Evolutionary conservation across 208 protist genomes (phyloP).

Genomic region (Trypanosoma avium): DNA sequence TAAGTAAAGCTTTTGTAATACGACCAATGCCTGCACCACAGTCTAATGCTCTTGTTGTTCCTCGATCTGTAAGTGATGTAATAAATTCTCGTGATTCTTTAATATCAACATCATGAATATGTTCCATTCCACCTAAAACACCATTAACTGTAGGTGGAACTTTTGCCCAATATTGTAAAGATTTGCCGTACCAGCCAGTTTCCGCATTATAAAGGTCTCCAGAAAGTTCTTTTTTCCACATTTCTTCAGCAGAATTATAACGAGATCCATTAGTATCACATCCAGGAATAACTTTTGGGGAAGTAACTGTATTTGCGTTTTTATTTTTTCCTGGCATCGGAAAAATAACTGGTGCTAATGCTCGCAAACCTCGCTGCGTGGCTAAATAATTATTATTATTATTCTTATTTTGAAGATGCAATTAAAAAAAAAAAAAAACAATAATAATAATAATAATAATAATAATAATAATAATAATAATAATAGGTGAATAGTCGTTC

Average conservation of each 20-base stretch:
- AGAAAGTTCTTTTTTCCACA: constrained; percentile 73
- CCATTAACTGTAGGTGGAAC: constrained; percentile 84
- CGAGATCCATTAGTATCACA: constrained; percentile 56
- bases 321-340: not conserved
- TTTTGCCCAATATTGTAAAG: constrained; percentile 85
- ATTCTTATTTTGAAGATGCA: too few relatives aligned
- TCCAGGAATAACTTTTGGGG: constrained; percentile 41
- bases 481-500: too few relatives aligned
- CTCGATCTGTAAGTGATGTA: constrained; percentile 50
- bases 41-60: constrained; percentile 76
- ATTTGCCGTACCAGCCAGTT: constrained; percentile 89
- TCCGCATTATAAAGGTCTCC: constrained; percentile 73
- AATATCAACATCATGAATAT: constrained; percentile 77
- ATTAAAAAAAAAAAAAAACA: too few relatives aligned
- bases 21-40: constrained; percentile 92
- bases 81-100: constrained; percentile 66
- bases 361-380: too few relatives aligned
- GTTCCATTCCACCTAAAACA: constrained; percentile 89
- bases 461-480: too few relatives aligned
- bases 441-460: too few relatives aligned
- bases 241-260: constrained; percentile 60
- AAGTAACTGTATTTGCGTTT: not conserved
- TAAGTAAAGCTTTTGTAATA: constrained; percentile 78
- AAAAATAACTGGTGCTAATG: not conserved
- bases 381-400: too few relatives aligned